Base-by-base conservation (phyloP, 1,284 basidiomycete species). In the Rhodotorula sp. region DNA sequence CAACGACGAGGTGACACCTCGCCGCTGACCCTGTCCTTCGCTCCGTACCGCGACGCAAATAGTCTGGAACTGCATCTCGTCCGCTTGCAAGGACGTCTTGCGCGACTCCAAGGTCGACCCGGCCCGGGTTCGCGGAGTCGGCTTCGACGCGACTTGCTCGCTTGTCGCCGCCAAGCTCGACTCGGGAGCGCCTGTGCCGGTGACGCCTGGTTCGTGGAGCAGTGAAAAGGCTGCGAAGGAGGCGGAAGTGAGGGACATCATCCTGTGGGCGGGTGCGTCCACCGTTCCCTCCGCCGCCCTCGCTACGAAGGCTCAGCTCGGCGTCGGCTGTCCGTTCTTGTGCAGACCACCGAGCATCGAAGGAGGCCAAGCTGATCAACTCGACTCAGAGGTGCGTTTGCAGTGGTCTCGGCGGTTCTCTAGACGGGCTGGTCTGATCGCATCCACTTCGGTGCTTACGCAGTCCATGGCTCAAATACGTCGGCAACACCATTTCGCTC, bases 61-160 rank as follows among this genome's bases (percentile, higher is more conserved):
- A 78, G 77, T 98, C 81, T 99, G 96, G 95, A 79, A 82, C 15
- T 86, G 87, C 67, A 90, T 96, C 74, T 84, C 86, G 52, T 83
- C 82, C 61, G 88, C 89, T 39, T 88, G 92, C 74, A 87, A 85
- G 74, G 84, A 85, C 17, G 88, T 92, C 63, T 82, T 99, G 44
- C 73, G 83, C 19, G 81, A 85, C 46, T 86, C 90, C 5, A 85
- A 87, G 10, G 81, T 93, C 46, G 77, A 85, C 32, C 86, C 89
- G 20, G 80, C 82, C 5, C 81, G 84, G 8, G 88, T 99, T 74
- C 92, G 91, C 78, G 95, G 95, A 1, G 79, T 99, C 66, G 94
- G 94, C 17, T 97, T 98, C 79, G 95, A 98, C 81, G 95, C 94
- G 61, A 99, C 95, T 0, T 99, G 96, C 82, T 95, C 92, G 0